Conservation (phyloP, 352 stramenopile species). For the Globisporangium sylvaticum region DNA sequence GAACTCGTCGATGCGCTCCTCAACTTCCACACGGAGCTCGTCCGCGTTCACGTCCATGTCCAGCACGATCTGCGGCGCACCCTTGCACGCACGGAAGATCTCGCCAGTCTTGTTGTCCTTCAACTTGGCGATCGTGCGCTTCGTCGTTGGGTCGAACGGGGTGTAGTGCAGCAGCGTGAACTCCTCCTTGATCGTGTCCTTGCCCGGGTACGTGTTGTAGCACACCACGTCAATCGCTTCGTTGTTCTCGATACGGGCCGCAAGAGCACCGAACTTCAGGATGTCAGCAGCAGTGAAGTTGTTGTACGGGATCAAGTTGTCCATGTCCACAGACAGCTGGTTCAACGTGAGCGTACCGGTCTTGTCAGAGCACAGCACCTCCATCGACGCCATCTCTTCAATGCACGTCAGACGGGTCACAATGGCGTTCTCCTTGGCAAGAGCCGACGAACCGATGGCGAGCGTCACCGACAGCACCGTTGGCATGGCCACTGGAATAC, state of each 20-base stretch:
- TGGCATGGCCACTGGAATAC: slow-evolving; percentile 93
- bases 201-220: slow-evolving; percentile 76
- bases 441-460: slow-evolving; percentile 86
- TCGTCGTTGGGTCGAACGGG: slow-evolving; percentile 82
- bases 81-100: slow-evolving; percentile 91
- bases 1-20: slow-evolving; percentile 83
- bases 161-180: slow-evolving; percentile 80
- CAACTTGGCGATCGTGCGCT: slow-evolving; percentile 91
- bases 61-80: slow-evolving; percentile 89
- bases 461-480: slow-evolving; percentile 91
- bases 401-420: slow-evolving; percentile 91
- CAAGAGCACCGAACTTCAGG: slow-evolving; percentile 55
- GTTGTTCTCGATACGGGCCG: slow-evolving; percentile 70
- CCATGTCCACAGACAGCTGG: slow-evolving; percentile 92
- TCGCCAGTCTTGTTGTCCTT: slow-evolving; percentile 75
- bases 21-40: slow-evolving; percentile 53
- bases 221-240: slow-evolving; percentile 72
- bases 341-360: slow-evolving; percentile 95
- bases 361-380: slow-evolving; percentile 94
- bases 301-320: slow-evolving; percentile 79
- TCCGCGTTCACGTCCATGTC: slow-evolving; percentile 71
- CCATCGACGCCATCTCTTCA: slow-evolving; percentile 91
- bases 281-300: slow-evolving; percentile 55
- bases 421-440: slow-evolving; percentile 90
- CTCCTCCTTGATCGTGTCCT: slow-evolving; percentile 72